Conservation (phyloP, 495 filamentous ascomycete genomes). For the Lichina pygmaea region DNA sequence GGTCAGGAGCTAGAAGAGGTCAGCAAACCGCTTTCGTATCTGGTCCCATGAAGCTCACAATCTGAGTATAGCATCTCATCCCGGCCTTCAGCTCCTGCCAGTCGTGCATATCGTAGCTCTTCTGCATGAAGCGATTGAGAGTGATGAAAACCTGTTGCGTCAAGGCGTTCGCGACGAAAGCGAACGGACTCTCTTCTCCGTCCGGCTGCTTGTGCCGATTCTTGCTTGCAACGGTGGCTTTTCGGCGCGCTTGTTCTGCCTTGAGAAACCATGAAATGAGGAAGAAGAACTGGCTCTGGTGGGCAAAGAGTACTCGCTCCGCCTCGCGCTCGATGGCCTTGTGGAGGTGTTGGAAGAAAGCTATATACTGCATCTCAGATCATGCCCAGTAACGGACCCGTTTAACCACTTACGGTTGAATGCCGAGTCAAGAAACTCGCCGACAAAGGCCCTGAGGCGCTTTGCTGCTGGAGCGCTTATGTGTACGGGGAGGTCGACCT, state of each 20-base stretch:
- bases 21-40: slow-evolving; percentile 9
- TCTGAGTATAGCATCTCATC: slow-evolving; percentile 75
- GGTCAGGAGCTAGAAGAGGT: slow-evolving; percentile 38
- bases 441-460: slow-evolving; percentile 57
- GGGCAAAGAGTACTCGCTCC: slow-evolving; percentile 46
- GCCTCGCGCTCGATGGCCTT: slow-evolving; percentile 80
- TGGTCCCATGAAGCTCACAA: slow-evolving; percentile 6
- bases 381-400: not conserved
- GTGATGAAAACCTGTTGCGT: slow-evolving; percentile 83
- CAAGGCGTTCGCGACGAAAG: slow-evolving; percentile 62
- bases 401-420: slow-evolving; percentile 38
- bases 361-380: not conserved
- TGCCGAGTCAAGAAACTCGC: slow-evolving; percentile 81
- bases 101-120: slow-evolving; percentile 47
- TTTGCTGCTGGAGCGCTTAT: slow-evolving; percentile 40
- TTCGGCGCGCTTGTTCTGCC: slow-evolving; percentile 56
- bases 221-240: slow-evolving; percentile 15
- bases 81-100: slow-evolving; percentile 71
- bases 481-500: slow-evolving; percentile 46
- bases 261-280: slow-evolving; percentile 82
- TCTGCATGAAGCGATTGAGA: slow-evolving; percentile 58
- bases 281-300: slow-evolving; percentile 72
- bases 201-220: slow-evolving; percentile 9
- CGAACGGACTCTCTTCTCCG: slow-evolving; percentile 49
- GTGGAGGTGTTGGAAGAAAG: slow-evolving; percentile 62